A percentile compares a stretch with the other conserved stretches of the same genome.
Conservation (phyloP, 2,329 filamentous ascomycete genomes). For the Hypoxylon sp. region DNA sequence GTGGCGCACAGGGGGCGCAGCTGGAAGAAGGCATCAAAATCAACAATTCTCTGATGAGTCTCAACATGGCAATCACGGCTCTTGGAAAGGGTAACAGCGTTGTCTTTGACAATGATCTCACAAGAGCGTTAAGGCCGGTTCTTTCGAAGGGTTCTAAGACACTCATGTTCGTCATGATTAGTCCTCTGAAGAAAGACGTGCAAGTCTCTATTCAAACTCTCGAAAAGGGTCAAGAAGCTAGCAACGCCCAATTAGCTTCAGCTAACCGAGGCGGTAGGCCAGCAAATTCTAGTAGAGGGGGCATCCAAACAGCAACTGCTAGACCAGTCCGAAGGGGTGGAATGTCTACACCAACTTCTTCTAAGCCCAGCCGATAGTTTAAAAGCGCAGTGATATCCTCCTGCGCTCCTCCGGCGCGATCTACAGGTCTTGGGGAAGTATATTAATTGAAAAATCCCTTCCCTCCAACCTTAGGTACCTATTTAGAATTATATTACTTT, state of each 20-base stretch:
- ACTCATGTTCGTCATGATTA: constrained; percentile 98
- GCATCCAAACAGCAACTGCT: too few species aligned
- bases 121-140: constrained; percentile 92
- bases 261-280: constrained; percentile 8
- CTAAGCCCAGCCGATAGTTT: background rate
- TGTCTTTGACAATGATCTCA: constrained; percentile 93
- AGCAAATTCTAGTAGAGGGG: background rate
- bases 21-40: constrained; percentile 96
- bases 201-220: constrained; percentile 53
- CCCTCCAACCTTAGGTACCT: background rate
- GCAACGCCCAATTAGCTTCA: constrained; percentile 37
- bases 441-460: background rate
- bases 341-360: background rate
- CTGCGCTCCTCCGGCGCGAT: too few species aligned
- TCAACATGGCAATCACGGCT: constrained; percentile 95
- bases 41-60: constrained; percentile 89
- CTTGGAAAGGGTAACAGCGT: constrained; percentile 84
- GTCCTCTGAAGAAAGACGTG: constrained; percentile 86
- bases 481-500: background rate
- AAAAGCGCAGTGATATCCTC: background rate
- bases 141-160: constrained; percentile 94
- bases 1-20: constrained; percentile 84
- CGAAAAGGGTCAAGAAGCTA: constrained; percentile 43
- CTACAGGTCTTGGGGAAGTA: background rate
- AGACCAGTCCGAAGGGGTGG: too few species aligned